phyloP scores from a whole-genome alignment of 1,139 yeast species.

The Suhomyces maxii region DNA sequence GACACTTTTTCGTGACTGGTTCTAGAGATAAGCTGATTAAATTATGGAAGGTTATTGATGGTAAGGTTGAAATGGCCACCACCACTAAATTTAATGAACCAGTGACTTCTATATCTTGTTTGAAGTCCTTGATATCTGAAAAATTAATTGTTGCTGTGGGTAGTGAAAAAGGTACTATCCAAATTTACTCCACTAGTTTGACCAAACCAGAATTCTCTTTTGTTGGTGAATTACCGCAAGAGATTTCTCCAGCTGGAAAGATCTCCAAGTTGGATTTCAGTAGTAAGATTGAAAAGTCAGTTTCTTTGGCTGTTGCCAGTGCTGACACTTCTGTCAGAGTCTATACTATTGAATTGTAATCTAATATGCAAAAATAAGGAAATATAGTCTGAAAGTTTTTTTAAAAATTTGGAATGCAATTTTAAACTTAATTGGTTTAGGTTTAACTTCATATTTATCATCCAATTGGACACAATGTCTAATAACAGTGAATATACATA shows the following conservation, averaged over 20 bases:
- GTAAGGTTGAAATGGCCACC: conserved; percentile 28
- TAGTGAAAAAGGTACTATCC: conserved; percentile 57
- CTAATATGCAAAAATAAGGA: too few species aligned
- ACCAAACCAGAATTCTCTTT: conserved; percentile 25
- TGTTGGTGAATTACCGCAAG: conserved; percentile 31
- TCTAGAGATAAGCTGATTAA: conserved; percentile 84
- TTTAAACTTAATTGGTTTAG: too few species aligned
- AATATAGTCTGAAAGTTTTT: too few species aligned
- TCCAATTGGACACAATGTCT: too few species aligned
- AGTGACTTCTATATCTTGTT: conserved; percentile 72
- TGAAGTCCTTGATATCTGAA: conserved; percentile 23
- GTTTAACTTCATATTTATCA: too few species aligned
- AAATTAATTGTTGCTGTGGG: conserved; percentile 61
- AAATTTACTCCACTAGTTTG: conserved; percentile 27
- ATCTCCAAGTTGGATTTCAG: conserved; percentile 63
- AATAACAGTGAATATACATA: too few species aligned
- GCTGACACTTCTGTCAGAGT: conserved; percentile 69
- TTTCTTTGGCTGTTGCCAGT: conserved; percentile 63
- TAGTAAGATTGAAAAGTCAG: conserved; percentile 16
- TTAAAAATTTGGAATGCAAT: too few species aligned
- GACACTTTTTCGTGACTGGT: conserved; percentile 65
- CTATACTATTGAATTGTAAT: conserved; percentile 31
- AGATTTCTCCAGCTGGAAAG: conserved; percentile 59
- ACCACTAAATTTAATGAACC: conserved; percentile 50
- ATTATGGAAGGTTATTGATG: conserved; percentile 54